These are phyloP conservation scores for Pseudomonodictys pantanalensis DNA, from an alignment of 495 filamentous ascomycete genomes.

Conservation along the genomic window DNA sequence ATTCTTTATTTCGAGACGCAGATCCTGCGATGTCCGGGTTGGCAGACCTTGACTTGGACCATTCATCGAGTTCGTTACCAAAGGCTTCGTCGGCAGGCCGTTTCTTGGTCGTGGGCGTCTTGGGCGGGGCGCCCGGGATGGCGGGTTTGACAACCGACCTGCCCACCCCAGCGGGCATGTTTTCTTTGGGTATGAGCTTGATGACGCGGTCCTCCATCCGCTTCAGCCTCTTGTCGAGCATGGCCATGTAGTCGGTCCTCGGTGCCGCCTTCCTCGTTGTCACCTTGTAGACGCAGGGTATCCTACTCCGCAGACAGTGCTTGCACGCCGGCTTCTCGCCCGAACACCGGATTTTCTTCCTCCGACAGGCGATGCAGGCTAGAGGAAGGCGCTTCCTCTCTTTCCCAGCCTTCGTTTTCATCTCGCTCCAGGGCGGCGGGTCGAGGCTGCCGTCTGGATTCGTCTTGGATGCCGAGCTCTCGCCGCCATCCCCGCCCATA, in stretches of 20 bases:
- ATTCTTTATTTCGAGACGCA: slow-evolving; percentile 30
- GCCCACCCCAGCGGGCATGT: slow-evolving; percentile 59
- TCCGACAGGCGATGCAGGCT: slow-evolving; percentile 91
- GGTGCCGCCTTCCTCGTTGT: slow-evolving; percentile 94
- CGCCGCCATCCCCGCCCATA: slow-evolving; percentile 20
- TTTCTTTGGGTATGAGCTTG: slow-evolving; percentile 88
- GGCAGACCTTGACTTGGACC: slow-evolving; percentile 58
- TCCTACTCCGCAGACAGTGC: slow-evolving; percentile 88
- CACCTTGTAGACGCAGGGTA: slow-evolving; percentile 98
- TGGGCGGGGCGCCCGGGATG: slow-evolving; percentile 56
- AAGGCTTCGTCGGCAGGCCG: slow-evolving; percentile 87
- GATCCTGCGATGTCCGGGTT: slow-evolving; percentile 23
- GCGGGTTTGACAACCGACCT: slow-evolving; percentile 79
- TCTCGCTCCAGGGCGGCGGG: slow-evolving; percentile 82
- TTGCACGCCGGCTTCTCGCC: slow-evolving; percentile 97
- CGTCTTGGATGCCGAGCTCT: slow-evolving; percentile 32
- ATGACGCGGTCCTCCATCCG: slow-evolving; percentile 98
- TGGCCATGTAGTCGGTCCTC: slow-evolving; percentile 97
- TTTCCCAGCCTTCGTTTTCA: slow-evolving; percentile 98
- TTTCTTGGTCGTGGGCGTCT: slow-evolving; percentile 65
- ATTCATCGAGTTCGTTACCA: slow-evolving; percentile 74
- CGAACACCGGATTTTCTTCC: slow-evolving; percentile 98
- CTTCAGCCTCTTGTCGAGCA: slow-evolving; percentile 80
- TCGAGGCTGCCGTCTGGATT: slow-evolving; percentile 57
- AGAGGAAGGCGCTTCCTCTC: slow-evolving; percentile 89